Conservation (phyloP, 768 basidiomycete species). For the Gloeostereum incarnatum region DNA sequence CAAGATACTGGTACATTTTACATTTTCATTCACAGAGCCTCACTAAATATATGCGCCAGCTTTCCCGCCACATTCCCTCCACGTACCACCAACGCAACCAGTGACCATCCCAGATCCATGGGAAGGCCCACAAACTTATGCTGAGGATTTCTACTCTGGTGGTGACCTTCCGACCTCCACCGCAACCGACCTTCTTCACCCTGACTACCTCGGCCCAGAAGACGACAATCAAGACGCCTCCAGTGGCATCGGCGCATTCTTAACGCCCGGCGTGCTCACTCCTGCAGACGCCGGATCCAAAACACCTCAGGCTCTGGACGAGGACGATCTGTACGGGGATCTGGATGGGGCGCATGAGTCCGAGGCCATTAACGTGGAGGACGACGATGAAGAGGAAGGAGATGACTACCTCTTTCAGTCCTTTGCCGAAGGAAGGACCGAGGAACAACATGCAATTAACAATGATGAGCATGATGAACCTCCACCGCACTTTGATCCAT, state of each 20-base stretch:
- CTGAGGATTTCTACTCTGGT: slow-evolving; percentile 35
- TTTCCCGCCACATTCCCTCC: slow-evolving; percentile 5
- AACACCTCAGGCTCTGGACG: slow-evolving; percentile 1
- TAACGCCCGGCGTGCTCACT: slow-evolving; percentile 17
- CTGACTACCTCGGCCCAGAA: slow-evolving; percentile 19
- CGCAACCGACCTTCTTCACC: slow-evolving; percentile 7
- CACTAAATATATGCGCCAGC: slow-evolving; percentile 6
- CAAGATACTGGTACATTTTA: slow-evolving; percentile 8
- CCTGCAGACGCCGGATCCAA: slow-evolving; percentile 3
- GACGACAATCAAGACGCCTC: slow-evolving; percentile 12
- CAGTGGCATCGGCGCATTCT: slow-evolving; percentile 14
- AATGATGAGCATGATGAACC: too few species aligned
- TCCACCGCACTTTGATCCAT: too few species aligned
- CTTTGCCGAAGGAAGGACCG: too few species aligned
- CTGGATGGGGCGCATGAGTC: too few species aligned
- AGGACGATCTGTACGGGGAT: slow-evolving; percentile 9
- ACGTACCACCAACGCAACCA: slow-evolving; percentile 2
- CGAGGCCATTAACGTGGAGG: too few species aligned
- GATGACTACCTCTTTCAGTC: too few species aligned
- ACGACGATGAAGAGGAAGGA: too few species aligned
- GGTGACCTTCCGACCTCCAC: slow-evolving; percentile 21
- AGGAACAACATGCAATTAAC: too few species aligned
- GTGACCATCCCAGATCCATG: slow-evolving; percentile 29
- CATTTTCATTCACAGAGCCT: too few species aligned
- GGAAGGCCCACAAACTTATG: slow-evolving; percentile 26